Base-by-base conservation (phyloP, 768 basidiomycete genomes). In the Russula foetens region DNA sequence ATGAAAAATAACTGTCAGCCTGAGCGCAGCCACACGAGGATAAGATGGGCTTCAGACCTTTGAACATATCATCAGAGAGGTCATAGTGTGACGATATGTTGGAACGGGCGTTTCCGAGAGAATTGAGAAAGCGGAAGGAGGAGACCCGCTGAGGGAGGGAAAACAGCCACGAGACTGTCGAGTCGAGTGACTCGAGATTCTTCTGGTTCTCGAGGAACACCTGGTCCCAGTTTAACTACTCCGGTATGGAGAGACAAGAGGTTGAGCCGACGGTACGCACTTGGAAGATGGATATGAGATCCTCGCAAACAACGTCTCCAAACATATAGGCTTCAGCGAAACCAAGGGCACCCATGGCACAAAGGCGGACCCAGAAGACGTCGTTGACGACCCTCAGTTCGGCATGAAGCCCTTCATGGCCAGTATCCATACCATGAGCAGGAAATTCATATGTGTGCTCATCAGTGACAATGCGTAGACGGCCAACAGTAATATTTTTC, bases 1-100 rank as follows among this genome's bases (percentile, higher is more conserved):
- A 24, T 17, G 21, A 39, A 26, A 2, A 28, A 19, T 2, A 44
- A 7, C 17, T 11, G n/a, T 44, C 19, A 54, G 8, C n/a, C n/a
- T n/a, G n/a, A 7, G 14, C 14, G 2, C 15, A 15, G 7, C 11
- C 12, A 31, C 8, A 48, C 43, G 44, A 65, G 19, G 14, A 19
- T 31, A 2, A 24, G 5, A 24, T 28, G 12, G 19, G 12, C 9
- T 3, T n/a, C 55, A 7, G 17, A 63, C 61, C 68, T 45, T 62
- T 67, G 57, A 77, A 77, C 74, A 76, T 74, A 33, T 67, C 69
- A 60, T 78, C 76, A 21, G 73, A 74, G 26, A 75, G 70, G 62
- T 78, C 77, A 59, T 78, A 78, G n/a, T 63, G 62, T 57, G 75
- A 74, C 1, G 76, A 75, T 29, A 67, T 59, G n/a, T 63, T 61